Percentiles rank a stretch among this genome's conserved stretches.
phyloP scores from a whole-genome alignment of 2,329 filamentous ascomycete species.

The Fusarium concolor region DNA sequence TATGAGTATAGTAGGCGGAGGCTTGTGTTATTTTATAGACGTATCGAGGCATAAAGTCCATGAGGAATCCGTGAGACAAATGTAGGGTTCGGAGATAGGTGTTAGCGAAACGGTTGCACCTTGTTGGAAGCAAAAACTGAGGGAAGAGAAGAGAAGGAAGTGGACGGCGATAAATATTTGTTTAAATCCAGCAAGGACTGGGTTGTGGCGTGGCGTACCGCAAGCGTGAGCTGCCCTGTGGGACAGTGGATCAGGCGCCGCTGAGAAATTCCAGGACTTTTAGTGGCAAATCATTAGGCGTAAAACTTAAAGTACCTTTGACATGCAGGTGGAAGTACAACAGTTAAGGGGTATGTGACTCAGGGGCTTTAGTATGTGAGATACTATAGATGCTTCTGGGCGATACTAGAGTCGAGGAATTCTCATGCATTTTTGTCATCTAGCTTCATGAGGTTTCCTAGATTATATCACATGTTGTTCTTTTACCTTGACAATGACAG shows the following conservation, averaged over 20 bases:
- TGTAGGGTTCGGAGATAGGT: conserved; percentile 25
- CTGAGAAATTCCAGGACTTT: conserved; percentile 38
- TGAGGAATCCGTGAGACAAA: conserved; percentile 28
- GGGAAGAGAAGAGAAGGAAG: conserved; percentile 5
- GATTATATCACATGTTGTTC: conserved; percentile 24
- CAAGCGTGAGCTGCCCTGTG: conserved; percentile 31
- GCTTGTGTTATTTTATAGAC: conserved; percentile 36
- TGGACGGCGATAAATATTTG: conserved; percentile 38
- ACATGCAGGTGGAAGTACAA: conserved; percentile 13
- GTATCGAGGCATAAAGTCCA: conserved; percentile 46
- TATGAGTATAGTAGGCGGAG: conserved; percentile 34
- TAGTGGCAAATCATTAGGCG: conserved; percentile 31
- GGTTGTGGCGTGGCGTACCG: conserved; percentile 38
- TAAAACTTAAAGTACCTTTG: conserved; percentile 23
- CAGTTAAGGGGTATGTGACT: conserved; percentile 17
- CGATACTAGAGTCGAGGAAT: not conserved
- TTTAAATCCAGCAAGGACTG: conserved; percentile 36
- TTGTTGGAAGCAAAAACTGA: conserved; percentile 21
- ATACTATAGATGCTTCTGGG: not conserved
- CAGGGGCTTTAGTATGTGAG: not conserved
- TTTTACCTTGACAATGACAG: conserved; percentile 25
- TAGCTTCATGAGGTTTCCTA: conserved; percentile 9
- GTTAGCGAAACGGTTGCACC: conserved; percentile 29
- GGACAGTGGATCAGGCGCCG: conserved; percentile 37
- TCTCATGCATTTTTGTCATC: conserved; percentile 2